phyloP scores from a whole-genome alignment of 306 rosid genomes.

The Malus fusca region DNA sequence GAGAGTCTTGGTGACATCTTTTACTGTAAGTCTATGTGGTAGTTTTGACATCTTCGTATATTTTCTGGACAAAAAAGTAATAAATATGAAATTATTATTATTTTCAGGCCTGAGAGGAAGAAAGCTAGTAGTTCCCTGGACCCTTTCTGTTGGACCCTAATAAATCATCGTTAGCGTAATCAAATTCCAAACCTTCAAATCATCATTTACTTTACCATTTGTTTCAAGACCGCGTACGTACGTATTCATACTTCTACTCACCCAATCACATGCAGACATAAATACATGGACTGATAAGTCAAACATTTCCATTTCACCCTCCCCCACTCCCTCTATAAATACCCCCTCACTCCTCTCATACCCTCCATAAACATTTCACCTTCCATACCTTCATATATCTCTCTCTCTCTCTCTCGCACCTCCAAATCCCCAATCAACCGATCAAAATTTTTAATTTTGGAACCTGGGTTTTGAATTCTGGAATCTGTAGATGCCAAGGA shows the following conservation, averaged over 20 bases:
- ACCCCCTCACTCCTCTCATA: background rate
- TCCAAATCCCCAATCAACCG: too few species aligned
- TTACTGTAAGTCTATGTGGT: too few species aligned
- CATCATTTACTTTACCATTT: background rate
- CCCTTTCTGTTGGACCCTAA: background rate
- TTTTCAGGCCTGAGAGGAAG: background rate
- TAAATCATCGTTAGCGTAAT: background rate
- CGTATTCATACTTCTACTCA: too few species aligned
- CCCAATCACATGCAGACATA: background rate
- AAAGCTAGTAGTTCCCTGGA: background rate
- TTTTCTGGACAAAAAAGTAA: background rate
- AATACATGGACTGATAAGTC: background rate
- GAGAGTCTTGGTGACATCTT: too few species aligned
- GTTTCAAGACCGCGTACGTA: background rate
- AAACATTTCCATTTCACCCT: background rate
- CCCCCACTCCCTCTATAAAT: background rate
- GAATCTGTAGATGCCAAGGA: constrained; percentile 14
- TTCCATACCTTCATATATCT: background rate
- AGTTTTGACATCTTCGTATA: too few species aligned
- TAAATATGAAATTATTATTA: background rate
- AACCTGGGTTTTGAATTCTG: background rate
- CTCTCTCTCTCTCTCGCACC: background rate
- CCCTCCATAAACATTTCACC: background rate
- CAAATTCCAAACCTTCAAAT: background rate
- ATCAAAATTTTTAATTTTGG: background rate